Base-by-base conservation (phyloP, 2,329 filamentous ascomycete species). In the Ophiosphaerella narmari region DNA sequence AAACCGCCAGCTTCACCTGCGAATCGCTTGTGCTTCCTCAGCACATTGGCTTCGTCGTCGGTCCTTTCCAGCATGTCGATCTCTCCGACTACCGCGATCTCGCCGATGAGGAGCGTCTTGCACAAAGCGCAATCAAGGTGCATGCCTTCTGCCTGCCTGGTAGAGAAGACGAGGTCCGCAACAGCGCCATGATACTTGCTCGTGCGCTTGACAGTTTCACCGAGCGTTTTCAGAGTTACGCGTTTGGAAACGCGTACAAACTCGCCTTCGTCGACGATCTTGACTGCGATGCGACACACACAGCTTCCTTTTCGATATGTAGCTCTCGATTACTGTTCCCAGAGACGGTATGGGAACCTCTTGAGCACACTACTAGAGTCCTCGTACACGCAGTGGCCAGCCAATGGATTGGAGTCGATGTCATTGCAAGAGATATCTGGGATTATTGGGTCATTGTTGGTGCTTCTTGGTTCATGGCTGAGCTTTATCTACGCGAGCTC, bases 261-360 rank as follows among this genome's bases (percentile, higher is more conserved):
- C 77, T 97, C 46, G 92, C 90, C 60, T 99, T 99, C 63, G 86
- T 99, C 14, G 94, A 99, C 62, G 94, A 99, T 70, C 82, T 94
- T 70, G 77, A 87, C 1, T 80, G 84, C 26, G 89, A 96, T 50
- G 88, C 88, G 1, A 80, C 88, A 16, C 84, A 91, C 14, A 84
- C 91, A 7, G 91, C 91, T 31, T 93, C 89, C 0, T 80, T 99
- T 60, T 89, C 92, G 0, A 84, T 99, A 29, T 91, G 91, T 75
- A 97, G 90, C 76, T 93, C 83, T 42, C 85, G 90, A 36, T 78
- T 99, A 1, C 82, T 99, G 0, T 96, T 91, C 63, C 89, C 91
- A 0, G 86, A 91, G 57, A 87, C 90, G 29, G 85, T 97, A 32
- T 87, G 96, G 61, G 93, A 99, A 64, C 86, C 87, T 0, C 86